phyloP scores from a whole-genome alignment of 2,329 filamentous ascomycete genomes.

The Phaeosphaeriaceae sp. region DNA sequence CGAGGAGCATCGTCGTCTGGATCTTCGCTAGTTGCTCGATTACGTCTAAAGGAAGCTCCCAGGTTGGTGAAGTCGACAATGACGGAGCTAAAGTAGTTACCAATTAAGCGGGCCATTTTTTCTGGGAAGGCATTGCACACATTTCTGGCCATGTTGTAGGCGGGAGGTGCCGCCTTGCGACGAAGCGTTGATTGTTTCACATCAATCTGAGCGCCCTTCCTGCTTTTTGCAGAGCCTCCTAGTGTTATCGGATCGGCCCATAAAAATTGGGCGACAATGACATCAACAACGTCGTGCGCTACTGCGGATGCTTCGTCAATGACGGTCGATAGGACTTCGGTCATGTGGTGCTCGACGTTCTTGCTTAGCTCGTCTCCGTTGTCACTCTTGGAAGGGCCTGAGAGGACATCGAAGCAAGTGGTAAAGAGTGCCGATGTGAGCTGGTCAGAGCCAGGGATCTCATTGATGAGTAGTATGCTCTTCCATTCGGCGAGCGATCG shows the following conservation, averaged over 20 bases:
- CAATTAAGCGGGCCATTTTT: conserved; percentile 93
- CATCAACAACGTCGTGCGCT: conserved; percentile 82
- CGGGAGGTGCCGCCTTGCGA: conserved; percentile 86
- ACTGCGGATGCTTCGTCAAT: conserved; percentile 85
- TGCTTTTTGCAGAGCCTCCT: conserved; percentile 55
- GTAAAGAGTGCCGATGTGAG: conserved; percentile 79
- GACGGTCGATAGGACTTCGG: conserved; percentile 79
- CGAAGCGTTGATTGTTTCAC: conserved; percentile 81
- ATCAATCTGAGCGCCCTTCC: conserved; percentile 63
- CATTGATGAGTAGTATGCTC: conserved; percentile 89
- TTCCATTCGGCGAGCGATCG: conserved; percentile 90
- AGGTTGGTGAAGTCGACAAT: conserved; percentile 78
- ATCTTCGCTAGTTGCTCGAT: conserved; percentile 46
- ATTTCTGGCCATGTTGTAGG: conserved; percentile 95
- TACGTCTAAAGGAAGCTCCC: conserved; percentile 24
- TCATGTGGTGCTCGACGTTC: conserved; percentile 93
- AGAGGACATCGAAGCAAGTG: conserved; percentile 89
- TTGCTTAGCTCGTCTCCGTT: conserved; percentile 85
- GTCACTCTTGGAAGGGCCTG: conserved; percentile 73
- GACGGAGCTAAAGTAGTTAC: conserved; percentile 96
- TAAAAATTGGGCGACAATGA: conserved; percentile 94
- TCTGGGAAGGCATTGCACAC: conserved; percentile 89
- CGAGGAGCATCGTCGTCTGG: conserved; percentile 54
- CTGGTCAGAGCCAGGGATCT: conserved; percentile 81
- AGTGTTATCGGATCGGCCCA: conserved; percentile 75